Percentiles rank a stretch among this genome's conserved stretches.
These are phyloP conservation scores for Cordyceps cicadae DNA, from an alignment of 2,329 filamentous ascomycete species.

Conservation along the genomic window DNA sequence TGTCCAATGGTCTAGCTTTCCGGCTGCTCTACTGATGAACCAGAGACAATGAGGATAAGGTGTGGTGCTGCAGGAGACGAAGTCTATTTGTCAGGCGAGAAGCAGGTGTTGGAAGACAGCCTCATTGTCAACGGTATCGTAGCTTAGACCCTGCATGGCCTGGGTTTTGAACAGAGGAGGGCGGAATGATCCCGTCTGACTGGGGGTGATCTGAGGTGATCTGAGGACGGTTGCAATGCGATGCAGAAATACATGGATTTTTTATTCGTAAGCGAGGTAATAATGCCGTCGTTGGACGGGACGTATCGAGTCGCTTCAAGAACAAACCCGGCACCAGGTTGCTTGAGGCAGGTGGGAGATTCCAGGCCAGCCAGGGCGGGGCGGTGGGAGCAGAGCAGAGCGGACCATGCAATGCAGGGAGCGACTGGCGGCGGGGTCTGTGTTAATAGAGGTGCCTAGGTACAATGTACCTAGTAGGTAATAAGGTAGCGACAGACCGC, in stretches of 20 bases:
- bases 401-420: conserved; percentile 1
- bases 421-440: neutral
- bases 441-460: too few species aligned
- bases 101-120: neutral
- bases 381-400: neutral
- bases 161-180: neutral
- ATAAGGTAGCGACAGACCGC: neutral
- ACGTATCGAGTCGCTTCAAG: neutral
- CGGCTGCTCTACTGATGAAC: too few species aligned
- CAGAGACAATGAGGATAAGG: neutral
- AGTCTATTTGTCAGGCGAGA: neutral
- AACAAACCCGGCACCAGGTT: neutral
- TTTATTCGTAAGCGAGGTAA: neutral
- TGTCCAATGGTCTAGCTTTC: neutral
- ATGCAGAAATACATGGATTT: neutral
- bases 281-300: neutral
- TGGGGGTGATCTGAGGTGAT: neutral
- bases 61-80: neutral
- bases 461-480: too few species aligned
- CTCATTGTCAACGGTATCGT: neutral
- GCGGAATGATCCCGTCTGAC: neutral
- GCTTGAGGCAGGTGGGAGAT: neutral
- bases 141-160: neutral
- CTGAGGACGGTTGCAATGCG: neutral
- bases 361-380: neutral